Evolutionary conservation across 2,329 filamentous ascomycete species (phyloP).

Genomic region (Aspergillus uvarum): DNA sequence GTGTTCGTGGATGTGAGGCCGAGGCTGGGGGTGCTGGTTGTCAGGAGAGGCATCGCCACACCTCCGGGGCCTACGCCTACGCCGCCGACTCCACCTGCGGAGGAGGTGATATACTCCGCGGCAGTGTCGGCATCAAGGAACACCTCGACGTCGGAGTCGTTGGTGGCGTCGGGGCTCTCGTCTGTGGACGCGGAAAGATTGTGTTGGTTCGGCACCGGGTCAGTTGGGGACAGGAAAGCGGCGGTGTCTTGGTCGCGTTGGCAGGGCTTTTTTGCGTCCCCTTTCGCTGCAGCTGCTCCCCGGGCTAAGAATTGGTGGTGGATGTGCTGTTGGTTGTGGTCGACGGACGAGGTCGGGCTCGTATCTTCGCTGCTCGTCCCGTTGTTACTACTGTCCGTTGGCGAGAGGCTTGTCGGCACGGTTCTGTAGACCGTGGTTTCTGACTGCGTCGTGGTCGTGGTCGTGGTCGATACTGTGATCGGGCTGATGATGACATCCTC

Average conservation of each 20-base stretch:
- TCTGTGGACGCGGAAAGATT: background rate
- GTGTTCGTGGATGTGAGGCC: slow-evolving; percentile 7
- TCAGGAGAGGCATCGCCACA: background rate
- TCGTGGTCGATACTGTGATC: background rate
- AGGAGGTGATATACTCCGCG: slow-evolving; percentile 1
- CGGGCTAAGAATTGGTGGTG: background rate
- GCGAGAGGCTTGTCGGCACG: background rate
- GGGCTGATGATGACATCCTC: background rate
- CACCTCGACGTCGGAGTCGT: slow-evolving; percentile 18
- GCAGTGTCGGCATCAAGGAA: slow-evolving; percentile 18
- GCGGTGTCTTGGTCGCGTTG: slow-evolving; percentile 10
- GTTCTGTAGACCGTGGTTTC: background rate
- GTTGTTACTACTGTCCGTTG: background rate
- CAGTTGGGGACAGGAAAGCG: slow-evolving; percentile 8
- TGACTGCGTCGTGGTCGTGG: background rate
- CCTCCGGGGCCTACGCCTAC: background rate
- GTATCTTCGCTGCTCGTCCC: background rate
- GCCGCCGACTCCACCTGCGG: background rate
- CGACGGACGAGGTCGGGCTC: background rate
- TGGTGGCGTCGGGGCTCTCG: background rate
- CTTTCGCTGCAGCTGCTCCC: background rate
- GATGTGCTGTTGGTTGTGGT: background rate
- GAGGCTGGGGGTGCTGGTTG: slow-evolving; percentile 10
- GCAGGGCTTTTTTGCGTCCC: background rate
- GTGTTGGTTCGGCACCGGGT: background rate